Percentiles rank a stretch among this genome's conserved stretches.
Evolutionary conservation across 176 grass and related monocot species (phyloP).

Genomic region (Zea mays): Zm-B73-REFERENCE-NAM-5.0 NC_050096.1:221528501-221529000

Average conservation of each 20-base stretch:
- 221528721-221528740: slow-evolving; percentile 6
- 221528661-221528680: background rate
- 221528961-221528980: too few relatives aligned
- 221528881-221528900: background rate
- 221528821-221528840: background rate
- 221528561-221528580: background rate
- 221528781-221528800: background rate
- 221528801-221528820: background rate
- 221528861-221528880: background rate
- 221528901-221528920: slow-evolving; percentile 10
- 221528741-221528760: background rate
- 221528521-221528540: slow-evolving; percentile 15
- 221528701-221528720: slow-evolving; percentile 15
- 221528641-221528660: slow-evolving; percentile 3
- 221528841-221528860: background rate
- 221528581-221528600: background rate
- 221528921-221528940: too few relatives aligned
- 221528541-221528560: background rate
- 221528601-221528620: background rate
- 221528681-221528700: background rate
- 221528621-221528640: slow-evolving; percentile 12
- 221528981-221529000: too few relatives aligned
- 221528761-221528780: background rate
- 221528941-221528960: too few relatives aligned
- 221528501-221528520: slow-evolving; percentile 17